Evolutionary conservation across 208 protist genomes (phyloP).

Genomic region (Wallacemonas sp.): DNA sequence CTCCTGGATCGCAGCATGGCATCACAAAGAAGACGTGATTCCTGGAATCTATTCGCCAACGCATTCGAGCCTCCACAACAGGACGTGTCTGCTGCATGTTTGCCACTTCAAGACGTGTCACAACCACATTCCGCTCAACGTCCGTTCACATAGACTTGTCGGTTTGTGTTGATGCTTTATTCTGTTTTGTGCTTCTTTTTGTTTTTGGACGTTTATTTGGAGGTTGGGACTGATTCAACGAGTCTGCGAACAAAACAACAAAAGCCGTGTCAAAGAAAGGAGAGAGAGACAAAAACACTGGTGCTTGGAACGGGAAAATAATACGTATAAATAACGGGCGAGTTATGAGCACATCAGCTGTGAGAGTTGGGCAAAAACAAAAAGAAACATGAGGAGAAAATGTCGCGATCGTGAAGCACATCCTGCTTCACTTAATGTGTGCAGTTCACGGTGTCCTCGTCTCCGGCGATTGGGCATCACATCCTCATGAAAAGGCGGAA

Average conservation of each 20-base stretch:
- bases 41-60: too few relatives aligned
- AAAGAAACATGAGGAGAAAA: slow-evolving; percentile 21
- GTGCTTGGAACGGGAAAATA: slow-evolving; percentile 7
- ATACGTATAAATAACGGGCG: neutral
- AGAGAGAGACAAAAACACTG: neutral
- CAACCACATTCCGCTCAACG: too few relatives aligned
- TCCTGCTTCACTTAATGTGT: too few relatives aligned
- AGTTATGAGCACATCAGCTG: slow-evolving; percentile 16
- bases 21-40: too few relatives aligned
- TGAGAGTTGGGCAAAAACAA: neutral
- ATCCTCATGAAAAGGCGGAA: too few relatives aligned
- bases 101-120: too few relatives aligned
- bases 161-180: neutral
- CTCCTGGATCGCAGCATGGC: too few relatives aligned
- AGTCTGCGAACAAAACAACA: neutral
- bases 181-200: neutral
- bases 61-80: too few relatives aligned
- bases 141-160: too few relatives aligned
- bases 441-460: too few relatives aligned
- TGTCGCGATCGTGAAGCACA: neutral
- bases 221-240: neutral
- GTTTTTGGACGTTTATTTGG: neutral
- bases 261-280: neutral
- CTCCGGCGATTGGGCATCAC: too few relatives aligned
- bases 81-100: too few relatives aligned